Conservation (phyloP, 1,139 yeast genomes). For the Magnusiomyces clavatus region DNA sequence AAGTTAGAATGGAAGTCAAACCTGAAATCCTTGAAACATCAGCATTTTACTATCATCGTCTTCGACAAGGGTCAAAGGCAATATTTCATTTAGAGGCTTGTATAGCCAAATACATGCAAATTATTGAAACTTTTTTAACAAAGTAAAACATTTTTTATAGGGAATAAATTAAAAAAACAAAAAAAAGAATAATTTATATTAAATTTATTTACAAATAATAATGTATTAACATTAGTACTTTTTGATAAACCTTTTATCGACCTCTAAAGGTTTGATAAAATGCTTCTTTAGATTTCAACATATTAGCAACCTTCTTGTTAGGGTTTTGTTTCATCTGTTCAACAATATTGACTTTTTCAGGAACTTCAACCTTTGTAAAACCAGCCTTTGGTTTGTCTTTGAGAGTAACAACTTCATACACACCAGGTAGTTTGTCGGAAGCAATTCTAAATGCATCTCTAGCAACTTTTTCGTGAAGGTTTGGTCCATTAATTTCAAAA, state of each 20-base stretch:
- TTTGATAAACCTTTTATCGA: slow-evolving; percentile 17
- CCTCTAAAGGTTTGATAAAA: slow-evolving; percentile 27
- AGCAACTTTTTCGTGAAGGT: slow-evolving; percentile 82
- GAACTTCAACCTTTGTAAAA: slow-evolving; percentile 39
- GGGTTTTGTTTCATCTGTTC: slow-evolving; percentile 54
- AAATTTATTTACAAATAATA: slow-evolving; percentile 1
- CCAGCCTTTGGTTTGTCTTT: slow-evolving; percentile 69
- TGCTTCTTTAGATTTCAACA: slow-evolving; percentile 30
- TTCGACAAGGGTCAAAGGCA: slow-evolving; percentile 78
- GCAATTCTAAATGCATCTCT: slow-evolving; percentile 90
- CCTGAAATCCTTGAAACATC: slow-evolving; percentile 57
- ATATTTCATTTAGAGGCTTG: slow-evolving; percentile 95
- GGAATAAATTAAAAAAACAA: not conserved
- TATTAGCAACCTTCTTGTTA: slow-evolving; percentile 41
- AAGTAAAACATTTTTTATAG: not conserved
- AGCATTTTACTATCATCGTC: slow-evolving; percentile 76
- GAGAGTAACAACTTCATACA: slow-evolving; percentile 72
- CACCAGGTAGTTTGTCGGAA: slow-evolving; percentile 86
- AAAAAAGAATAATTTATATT: not conserved
- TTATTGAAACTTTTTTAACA: slow-evolving; percentile 34
- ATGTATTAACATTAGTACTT: not conserved
- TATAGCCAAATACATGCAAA: slow-evolving; percentile 78
- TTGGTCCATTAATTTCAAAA: slow-evolving; percentile 73
- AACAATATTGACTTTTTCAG: slow-evolving; percentile 45
- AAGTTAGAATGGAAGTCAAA: slow-evolving; percentile 37